These are phyloP conservation scores for Elaeagnus macrophylla DNA, from an alignment of 306 rosid genomes.

Conservation along the genomic window DNA sequence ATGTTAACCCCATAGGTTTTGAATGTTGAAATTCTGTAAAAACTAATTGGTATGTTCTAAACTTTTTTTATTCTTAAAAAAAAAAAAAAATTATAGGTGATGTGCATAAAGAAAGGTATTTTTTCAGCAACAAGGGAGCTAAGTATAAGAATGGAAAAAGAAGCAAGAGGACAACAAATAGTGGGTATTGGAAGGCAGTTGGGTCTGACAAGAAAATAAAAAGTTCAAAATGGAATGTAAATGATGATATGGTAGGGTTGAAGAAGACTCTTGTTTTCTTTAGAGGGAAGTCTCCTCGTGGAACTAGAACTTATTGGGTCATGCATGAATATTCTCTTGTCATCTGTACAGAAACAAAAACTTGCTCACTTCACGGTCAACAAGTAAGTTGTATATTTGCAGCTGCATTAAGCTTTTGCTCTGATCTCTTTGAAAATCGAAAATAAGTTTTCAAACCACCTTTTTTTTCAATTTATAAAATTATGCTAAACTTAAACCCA, in stretches of 20 bases:
- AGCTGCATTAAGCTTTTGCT: not conserved
- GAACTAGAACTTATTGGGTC: slow-evolving; percentile 55
- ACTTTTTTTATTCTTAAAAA: not conserved
- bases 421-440: not conserved
- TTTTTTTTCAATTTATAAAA: too few species aligned
- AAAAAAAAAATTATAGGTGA: slow-evolving; percentile 19
- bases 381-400: not conserved
- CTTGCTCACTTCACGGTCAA: not conserved
- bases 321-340: slow-evolving; percentile 79
- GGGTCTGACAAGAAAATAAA: slow-evolving; percentile 59
- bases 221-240: slow-evolving; percentile 21
- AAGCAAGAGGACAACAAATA: slow-evolving; percentile 50
- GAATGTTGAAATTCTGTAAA: too few species aligned
- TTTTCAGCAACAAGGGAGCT: slow-evolving; percentile 56
- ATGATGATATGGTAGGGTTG: slow-evolving; percentile 32
- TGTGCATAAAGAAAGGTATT: slow-evolving; percentile 51
- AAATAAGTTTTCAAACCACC: not conserved
- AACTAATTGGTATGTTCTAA: not conserved
- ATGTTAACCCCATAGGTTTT: too few species aligned
- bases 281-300: slow-evolving; percentile 46
- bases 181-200: slow-evolving; percentile 84
- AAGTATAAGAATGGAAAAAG: slow-evolving; percentile 50
- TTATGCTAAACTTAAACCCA: too few species aligned
- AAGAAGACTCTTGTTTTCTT: slow-evolving; percentile 63
- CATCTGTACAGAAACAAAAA: slow-evolving; percentile 11